Evolutionary conservation across 2,329 filamentous ascomycete genomes (phyloP), one percentile per base, ranked within the genome.

Genomic region (Blastomyces emzantsi): DNA sequence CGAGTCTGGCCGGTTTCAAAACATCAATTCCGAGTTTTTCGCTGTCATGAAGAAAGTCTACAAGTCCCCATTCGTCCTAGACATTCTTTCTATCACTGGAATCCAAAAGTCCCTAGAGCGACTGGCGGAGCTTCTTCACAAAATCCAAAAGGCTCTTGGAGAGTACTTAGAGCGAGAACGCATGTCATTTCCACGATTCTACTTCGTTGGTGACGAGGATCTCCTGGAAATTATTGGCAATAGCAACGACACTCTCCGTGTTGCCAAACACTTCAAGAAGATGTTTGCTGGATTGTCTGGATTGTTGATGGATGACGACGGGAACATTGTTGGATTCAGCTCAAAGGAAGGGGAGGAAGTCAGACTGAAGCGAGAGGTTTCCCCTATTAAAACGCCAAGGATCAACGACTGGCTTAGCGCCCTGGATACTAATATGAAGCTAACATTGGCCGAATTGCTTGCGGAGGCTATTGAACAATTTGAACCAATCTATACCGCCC

Each of bases 41-140:
- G 87, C 91, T n/a, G 92, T 99, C 51, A 96, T 99, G 90, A 97
- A 97, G 80, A 99, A 97, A 76, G 94, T 97, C 55, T 93, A 95
- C 78, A 96, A 96, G 75, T 92, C 93, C 61, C 93, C 94, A 0
- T 94, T 92, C 70, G 91, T 99, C 7, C 84, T 99, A 56, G 95
- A 99, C 74, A 93, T 99, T 1, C 86, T 99, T 63, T 92, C 92
- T 68, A 99, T 99, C 64, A 89, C 92, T 13, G 94, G 94, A 58
- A 92, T 96, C 0, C 94, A 99, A 72, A 96, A 96, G 75, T 96
- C 92, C 1, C 79, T 99, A 6, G 95, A 99, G 78, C 88, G 94
- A 69, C 82, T 99, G 62, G 93, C 93, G n/a, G 94, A 99, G 73
- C 82, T 97, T 69, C 83, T 99, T 64, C 96, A 96, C 84, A 97